Percentiles rank a stretch among this genome's conserved stretches.
Conservation (phyloP, 768 basidiomycete species). For the Boletus edulis region DNA sequence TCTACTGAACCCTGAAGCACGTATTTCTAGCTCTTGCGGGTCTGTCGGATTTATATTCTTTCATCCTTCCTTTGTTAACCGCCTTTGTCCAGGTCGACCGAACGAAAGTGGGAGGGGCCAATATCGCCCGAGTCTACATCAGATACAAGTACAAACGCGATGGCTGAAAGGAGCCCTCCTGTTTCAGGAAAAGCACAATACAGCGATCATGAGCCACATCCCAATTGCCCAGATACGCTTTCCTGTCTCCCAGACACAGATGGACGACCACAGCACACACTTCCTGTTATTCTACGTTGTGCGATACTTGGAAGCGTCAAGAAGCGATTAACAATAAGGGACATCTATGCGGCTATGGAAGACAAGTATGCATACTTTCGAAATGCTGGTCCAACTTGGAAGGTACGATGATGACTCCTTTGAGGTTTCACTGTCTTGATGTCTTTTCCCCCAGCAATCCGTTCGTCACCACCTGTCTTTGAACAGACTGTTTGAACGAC, state of each 20-base stretch:
- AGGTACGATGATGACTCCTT: slow-evolving; percentile 44
- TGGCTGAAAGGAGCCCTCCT: slow-evolving; percentile 19
- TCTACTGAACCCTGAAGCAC: slow-evolving; percentile 55
- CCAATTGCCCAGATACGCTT: slow-evolving; percentile 75
- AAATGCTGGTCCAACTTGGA: slow-evolving; percentile 82
- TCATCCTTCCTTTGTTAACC: slow-evolving; percentile 14
- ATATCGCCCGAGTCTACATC: slow-evolving; percentile 35
- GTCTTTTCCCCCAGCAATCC: slow-evolving; percentile 60
- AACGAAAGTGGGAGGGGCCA: slow-evolving; percentile 28
- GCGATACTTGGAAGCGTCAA: slow-evolving; percentile 77
- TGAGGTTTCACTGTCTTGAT: not conserved
- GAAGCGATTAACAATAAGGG: slow-evolving; percentile 76
- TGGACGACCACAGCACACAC: slow-evolving; percentile 77
- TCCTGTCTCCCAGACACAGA: slow-evolving; percentile 77
- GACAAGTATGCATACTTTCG: slow-evolving; percentile 80
- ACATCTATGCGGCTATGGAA: slow-evolving; percentile 87
- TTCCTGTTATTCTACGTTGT: slow-evolving; percentile 82
- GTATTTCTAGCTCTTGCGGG: slow-evolving; percentile 39
- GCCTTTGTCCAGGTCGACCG: slow-evolving; percentile 29
- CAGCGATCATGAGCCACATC: slow-evolving; percentile 59
- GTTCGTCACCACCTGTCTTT: slow-evolving; percentile 82
- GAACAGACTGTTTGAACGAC: slow-evolving; percentile 79
- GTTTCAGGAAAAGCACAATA: slow-evolving; percentile 24
- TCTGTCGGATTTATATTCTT: slow-evolving; percentile 28
- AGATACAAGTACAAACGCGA: slow-evolving; percentile 31